These are phyloP conservation scores for Eutrema japonicum DNA, from an alignment of 345 rosid genomes.

Conservation along the genomic window DNA sequence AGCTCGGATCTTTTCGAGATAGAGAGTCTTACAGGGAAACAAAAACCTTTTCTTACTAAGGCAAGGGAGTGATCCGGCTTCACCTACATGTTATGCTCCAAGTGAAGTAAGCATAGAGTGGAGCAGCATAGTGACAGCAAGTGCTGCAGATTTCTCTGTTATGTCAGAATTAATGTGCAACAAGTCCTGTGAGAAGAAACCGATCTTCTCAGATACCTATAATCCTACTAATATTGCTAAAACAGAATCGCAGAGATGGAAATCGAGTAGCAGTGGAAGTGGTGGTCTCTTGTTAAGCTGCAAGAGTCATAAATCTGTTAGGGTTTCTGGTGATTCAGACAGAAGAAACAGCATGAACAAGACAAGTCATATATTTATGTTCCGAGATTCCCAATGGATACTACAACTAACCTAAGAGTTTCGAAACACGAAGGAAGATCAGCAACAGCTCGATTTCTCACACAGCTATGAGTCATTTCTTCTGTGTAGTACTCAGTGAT, in stretches of 20 bases:
- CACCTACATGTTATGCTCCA: slow-evolving; percentile 77
- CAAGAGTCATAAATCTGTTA: slow-evolving; percentile 65
- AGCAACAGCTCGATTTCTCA: slow-evolving; percentile 43
- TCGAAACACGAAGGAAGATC: slow-evolving; percentile 45
- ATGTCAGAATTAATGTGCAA: slow-evolving; percentile 60
- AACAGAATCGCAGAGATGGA: slow-evolving; percentile 25
- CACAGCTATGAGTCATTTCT: slow-evolving; percentile 43
- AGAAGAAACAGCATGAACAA: slow-evolving; percentile 36
- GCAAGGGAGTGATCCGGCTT: slow-evolving; percentile 59
- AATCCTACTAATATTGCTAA: background rate
- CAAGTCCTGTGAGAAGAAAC: slow-evolving; percentile 47
- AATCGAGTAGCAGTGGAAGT: slow-evolving; percentile 26
- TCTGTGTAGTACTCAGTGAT: slow-evolving; percentile 48
- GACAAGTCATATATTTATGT: slow-evolving; percentile 23
- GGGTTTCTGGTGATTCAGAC: slow-evolving; percentile 39
- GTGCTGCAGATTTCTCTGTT: slow-evolving; percentile 75
- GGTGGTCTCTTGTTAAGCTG: slow-evolving; percentile 63
- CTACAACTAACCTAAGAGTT: slow-evolving; percentile 45
- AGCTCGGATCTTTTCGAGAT: slow-evolving; percentile 92
- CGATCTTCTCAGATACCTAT: slow-evolving; percentile 5
- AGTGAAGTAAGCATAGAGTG: slow-evolving; percentile 92
- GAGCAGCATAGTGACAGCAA: slow-evolving; percentile 91
- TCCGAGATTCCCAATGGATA: slow-evolving; percentile 54
- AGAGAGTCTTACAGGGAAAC: slow-evolving; percentile 66
- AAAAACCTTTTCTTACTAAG: slow-evolving; percentile 55